A percentile compares a stretch with the other conserved stretches of the same genome.
These are phyloP conservation scores for Fabrea salina DNA, from an alignment of 169 alveolate species.

Conservation along the genomic window DNA sequence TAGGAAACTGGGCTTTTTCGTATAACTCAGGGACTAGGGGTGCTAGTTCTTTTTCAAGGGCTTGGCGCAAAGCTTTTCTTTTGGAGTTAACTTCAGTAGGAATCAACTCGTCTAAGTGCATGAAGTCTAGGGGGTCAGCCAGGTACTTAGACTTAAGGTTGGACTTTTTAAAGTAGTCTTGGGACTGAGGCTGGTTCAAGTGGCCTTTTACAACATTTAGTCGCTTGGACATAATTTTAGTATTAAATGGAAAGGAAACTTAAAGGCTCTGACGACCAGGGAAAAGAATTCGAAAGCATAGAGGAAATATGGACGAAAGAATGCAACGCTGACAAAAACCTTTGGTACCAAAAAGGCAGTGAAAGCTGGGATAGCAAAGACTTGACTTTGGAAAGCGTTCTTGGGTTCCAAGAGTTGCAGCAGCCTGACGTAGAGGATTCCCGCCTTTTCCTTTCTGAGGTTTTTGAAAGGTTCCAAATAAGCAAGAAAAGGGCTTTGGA, in stretches of 20 bases:
- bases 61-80: not conserved
- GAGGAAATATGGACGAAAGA: slow-evolving; percentile 30
- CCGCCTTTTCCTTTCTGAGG: slow-evolving; percentile 42
- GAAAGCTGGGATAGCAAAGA: slow-evolving; percentile 3
- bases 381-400: slow-evolving; percentile 44
- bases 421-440: slow-evolving; percentile 60
- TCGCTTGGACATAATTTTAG: no score
- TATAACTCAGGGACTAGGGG: not conserved
- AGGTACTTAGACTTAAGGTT: no score
- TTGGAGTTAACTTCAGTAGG: not conserved
- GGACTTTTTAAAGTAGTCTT: no score
- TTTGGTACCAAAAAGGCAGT: slow-evolving; percentile 5
- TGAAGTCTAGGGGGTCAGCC: slow-evolving; percentile 15
- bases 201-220: no score
- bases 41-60: not conserved
- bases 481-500: slow-evolving; percentile 55
- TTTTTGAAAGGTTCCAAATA: slow-evolving; percentile 37
- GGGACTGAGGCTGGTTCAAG: no score
- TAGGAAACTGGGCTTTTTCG: slow-evolving; percentile 19
- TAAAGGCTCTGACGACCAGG: not conserved
- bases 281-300: not conserved
- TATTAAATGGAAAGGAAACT: no score
- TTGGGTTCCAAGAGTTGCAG: slow-evolving; percentile 60
- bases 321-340: not conserved
- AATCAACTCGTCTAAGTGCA: not conserved